These are phyloP conservation scores for Trichoderma polysporum DNA, from an alignment of 2,329 filamentous ascomycete genomes.

Conservation along the genomic window DNA sequence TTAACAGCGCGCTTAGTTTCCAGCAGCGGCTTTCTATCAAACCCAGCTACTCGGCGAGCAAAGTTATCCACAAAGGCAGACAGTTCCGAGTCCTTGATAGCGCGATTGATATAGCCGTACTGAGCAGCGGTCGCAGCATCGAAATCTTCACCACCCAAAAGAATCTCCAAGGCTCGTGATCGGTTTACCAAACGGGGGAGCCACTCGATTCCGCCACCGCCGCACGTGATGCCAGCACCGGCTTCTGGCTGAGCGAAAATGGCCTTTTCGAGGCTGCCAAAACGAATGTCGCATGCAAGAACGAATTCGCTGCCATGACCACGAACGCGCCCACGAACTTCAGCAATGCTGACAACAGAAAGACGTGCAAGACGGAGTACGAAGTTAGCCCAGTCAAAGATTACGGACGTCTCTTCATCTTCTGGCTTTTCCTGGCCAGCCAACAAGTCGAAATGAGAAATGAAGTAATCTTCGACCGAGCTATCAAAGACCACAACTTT, in stretches of 20 bases:
- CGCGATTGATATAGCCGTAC: constrained; percentile 3
- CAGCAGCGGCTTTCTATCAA: neutral
- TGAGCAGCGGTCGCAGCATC: constrained; percentile 7
- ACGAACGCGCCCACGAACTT: neutral
- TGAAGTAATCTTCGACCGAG: neutral
- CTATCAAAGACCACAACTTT: constrained; percentile 7
- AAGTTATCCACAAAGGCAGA: constrained; percentile 1
- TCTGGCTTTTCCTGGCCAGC: neutral
- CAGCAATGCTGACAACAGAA: neutral
- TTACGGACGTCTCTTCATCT: neutral
- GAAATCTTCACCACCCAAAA: neutral
- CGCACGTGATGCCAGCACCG: neutral
- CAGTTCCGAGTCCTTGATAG: neutral
- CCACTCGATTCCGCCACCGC: constrained; percentile 1
- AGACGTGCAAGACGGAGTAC: constrained; percentile 1
- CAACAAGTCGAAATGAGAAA: neutral
- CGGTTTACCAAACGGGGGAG: neutral
- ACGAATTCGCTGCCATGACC: neutral
- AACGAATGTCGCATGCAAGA: constrained; percentile 4
- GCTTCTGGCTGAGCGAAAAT: neutral
- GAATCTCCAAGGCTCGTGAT: neutral
- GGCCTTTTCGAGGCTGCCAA: neutral
- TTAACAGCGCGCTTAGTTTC: constrained; percentile 1
- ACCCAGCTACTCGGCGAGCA: neutral
- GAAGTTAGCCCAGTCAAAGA: neutral